Conservation (phyloP, 208 protist species). For the Leishmania braziliensis region DNA sequence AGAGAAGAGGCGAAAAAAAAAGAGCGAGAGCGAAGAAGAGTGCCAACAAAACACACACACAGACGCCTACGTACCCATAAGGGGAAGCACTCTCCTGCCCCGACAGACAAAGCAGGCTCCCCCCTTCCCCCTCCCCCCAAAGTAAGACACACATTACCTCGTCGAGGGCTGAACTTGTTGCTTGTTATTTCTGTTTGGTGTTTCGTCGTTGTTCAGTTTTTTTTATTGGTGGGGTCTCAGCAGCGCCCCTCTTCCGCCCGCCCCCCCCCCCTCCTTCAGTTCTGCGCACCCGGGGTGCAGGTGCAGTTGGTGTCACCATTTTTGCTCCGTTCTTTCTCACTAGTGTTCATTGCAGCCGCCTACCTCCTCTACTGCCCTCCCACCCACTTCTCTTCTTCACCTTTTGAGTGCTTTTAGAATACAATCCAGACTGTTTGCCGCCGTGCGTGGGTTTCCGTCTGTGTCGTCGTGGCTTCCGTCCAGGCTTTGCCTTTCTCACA, state of each 20-base stretch:
- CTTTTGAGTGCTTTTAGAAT: neutral
- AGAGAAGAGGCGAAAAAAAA: neutral
- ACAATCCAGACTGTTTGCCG: neutral
- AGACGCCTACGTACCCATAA: neutral
- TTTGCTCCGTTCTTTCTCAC: neutral
- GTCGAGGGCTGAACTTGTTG: neutral
- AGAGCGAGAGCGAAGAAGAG: neutral
- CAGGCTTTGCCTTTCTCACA: neutral
- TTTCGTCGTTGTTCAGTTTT: neutral
- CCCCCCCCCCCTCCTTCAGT: neutral
- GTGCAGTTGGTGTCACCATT: neutral
- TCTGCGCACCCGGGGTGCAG: neutral
- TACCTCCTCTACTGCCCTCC: neutral
- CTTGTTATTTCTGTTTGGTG: neutral
- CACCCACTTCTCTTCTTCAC: neutral
- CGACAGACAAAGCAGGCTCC: neutral
- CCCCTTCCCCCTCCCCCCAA: neutral
- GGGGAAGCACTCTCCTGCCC: neutral
- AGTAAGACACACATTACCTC: neutral
- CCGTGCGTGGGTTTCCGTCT: neutral
- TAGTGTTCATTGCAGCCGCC: neutral
- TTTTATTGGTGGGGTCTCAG: neutral
- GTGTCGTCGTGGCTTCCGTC: neutral
- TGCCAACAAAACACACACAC: neutral
- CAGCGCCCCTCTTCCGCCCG: neutral